These are phyloP conservation scores for Penicillium taxi DNA, from an alignment of 495 filamentous ascomycete genomes.

Conservation along the genomic window DNA sequence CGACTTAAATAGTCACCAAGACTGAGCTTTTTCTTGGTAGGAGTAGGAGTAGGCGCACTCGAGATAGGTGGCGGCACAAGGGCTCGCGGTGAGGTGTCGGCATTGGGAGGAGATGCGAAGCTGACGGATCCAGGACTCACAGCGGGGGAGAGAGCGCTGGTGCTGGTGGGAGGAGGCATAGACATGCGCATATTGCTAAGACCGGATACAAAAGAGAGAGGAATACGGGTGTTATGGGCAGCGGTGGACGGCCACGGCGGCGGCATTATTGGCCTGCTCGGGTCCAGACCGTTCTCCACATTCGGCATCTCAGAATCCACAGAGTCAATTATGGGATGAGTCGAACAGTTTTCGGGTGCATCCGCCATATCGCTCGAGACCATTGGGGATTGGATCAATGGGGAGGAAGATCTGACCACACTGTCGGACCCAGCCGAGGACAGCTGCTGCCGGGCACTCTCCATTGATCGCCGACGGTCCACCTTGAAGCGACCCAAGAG, in stretches of 20 bases:
- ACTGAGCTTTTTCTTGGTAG: constrained; percentile 57
- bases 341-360: not conserved
- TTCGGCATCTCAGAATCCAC: constrained; percentile 14
- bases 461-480: constrained; percentile 32
- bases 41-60: constrained; percentile 44
- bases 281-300: constrained; percentile 12
- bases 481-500: constrained; percentile 38
- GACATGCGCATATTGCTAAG: constrained; percentile 32
- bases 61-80: constrained; percentile 18
- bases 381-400: constrained; percentile 6
- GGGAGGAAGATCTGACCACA: constrained; percentile 7
- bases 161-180: constrained; percentile 26
- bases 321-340: not conserved
- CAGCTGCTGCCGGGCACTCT: constrained; percentile 14
- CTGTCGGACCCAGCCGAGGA: constrained; percentile 17
- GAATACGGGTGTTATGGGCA: constrained; percentile 31
- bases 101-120: constrained; percentile 27
- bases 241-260: constrained; percentile 34
- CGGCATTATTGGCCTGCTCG: constrained; percentile 22
- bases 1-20: constrained; percentile 58
- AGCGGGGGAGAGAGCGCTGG: constrained; percentile 13
- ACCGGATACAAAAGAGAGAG: constrained; percentile 14
- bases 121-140: constrained; percentile 28
- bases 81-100: constrained; percentile 22
- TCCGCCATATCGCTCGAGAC: constrained; percentile 3